Conservation (phyloP, 306 rosid genomes). For the Begonia peltatifolia region DNA sequence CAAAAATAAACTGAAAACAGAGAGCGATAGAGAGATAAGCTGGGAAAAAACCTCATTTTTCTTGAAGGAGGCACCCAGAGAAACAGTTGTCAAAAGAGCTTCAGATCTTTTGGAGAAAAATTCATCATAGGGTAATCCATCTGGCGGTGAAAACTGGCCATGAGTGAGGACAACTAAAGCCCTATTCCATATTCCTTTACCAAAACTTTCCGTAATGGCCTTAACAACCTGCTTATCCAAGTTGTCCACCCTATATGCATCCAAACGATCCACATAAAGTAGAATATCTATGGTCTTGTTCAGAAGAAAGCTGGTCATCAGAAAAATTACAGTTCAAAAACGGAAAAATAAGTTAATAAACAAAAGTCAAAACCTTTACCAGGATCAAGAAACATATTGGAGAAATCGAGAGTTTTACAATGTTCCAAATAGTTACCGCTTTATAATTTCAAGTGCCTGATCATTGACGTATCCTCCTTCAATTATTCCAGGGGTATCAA, state of each 20-base stretch:
- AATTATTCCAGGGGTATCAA: conserved; percentile 94
- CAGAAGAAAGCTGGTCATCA: conserved; percentile 59
- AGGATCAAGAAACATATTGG: background rate
- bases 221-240: conserved; percentile 73
- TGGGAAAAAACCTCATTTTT: conserved; percentile 17
- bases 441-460: conserved; percentile 60
- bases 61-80: conserved; percentile 50
- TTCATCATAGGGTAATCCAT: conserved; percentile 75
- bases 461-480: conserved; percentile 92
- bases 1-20: too few species aligned
- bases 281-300: conserved; percentile 90
- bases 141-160: conserved; percentile 89
- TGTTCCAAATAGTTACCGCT: conserved; percentile 27
- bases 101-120: conserved; percentile 76
- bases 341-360: too few species aligned
- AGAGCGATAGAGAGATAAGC: too few species aligned
- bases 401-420: too few species aligned
- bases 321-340: background rate
- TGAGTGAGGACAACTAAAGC: conserved; percentile 83
- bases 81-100: conserved; percentile 54
- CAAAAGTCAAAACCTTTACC: background rate
- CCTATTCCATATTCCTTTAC: conserved; percentile 78
- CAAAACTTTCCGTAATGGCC: conserved; percentile 72
- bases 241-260: conserved; percentile 84
- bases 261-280: conserved; percentile 91